Evolutionary conservation across 2,329 filamentous ascomycete species (phyloP).

Genomic region (Escovopsis weberi): DNA sequence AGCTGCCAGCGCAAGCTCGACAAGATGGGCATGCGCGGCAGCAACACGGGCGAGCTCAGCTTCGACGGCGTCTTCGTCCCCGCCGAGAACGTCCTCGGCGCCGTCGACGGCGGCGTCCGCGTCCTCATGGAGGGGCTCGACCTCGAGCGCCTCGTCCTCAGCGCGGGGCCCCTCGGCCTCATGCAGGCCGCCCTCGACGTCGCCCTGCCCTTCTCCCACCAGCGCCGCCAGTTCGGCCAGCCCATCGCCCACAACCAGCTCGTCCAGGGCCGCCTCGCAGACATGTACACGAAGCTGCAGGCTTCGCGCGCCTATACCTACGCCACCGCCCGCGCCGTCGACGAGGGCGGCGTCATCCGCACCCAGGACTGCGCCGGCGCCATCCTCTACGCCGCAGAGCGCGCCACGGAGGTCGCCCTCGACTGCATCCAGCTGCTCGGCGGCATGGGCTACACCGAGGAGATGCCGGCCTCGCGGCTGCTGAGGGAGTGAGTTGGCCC

Average conservation of each 20-base stretch:
- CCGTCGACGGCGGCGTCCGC: conserved; percentile 66
- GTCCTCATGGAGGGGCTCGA: conserved; percentile 96
- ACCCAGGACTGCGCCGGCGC: conserved; percentile 92
- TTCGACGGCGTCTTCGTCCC: conserved; percentile 90
- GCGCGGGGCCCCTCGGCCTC: conserved; percentile 76
- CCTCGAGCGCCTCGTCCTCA: conserved; percentile 82
- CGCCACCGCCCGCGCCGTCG: conserved; percentile 61
- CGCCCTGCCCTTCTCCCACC: conserved; percentile 76
- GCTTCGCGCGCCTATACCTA: conserved; percentile 82
- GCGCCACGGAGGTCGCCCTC: conserved; percentile 72
- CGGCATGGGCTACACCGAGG: conserved; percentile 91
- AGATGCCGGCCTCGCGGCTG: conserved; percentile 79
- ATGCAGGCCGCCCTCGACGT: conserved; percentile 89
- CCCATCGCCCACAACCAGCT: conserved; percentile 89
- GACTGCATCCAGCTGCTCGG: conserved; percentile 88
- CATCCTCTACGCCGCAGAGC: conserved; percentile 83
- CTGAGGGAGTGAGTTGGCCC: conserved; percentile 45
- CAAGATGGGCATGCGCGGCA: conserved; percentile 96
- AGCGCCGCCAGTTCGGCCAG: conserved; percentile 71
- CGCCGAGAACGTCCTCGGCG: conserved; percentile 62
- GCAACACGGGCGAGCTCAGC: conserved; percentile 86
- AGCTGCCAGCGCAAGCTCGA: conserved; percentile 81
- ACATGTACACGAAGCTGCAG: conserved; percentile 93
- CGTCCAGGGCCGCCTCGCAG: conserved; percentile 81
- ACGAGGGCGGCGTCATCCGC: conserved; percentile 56